Evolutionary conservation across 352 stramenopile species (phyloP).

Genomic region (Globisporangium spiculum): DNA sequence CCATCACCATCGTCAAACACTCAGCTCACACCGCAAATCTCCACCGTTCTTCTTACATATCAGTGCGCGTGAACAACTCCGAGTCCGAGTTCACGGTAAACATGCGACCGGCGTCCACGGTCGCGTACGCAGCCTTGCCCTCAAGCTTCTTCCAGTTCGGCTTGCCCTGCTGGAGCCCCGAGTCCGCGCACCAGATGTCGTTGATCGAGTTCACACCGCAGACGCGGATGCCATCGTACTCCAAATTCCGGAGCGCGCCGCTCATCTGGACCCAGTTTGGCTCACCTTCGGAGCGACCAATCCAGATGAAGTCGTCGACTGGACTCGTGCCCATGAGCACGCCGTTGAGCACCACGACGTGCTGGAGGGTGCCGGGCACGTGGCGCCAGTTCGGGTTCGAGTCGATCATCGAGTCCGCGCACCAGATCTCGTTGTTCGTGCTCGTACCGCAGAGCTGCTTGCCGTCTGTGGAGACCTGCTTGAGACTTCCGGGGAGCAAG

Average conservation of each 20-base stretch:
- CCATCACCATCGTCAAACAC: too few species aligned
- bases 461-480: constrained; percentile 27
- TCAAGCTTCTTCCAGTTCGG: constrained; percentile 12
- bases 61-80: constrained; percentile 11
- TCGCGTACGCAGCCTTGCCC: constrained; percentile 5
- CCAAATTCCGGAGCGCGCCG: constrained; percentile 23
- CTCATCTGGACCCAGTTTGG: constrained; percentile 23
- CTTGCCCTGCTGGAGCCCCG: background rate
- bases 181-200: constrained; percentile 22
- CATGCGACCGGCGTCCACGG: constrained; percentile 5
- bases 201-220: constrained; percentile 20
- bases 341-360: constrained; percentile 18
- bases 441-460: constrained; percentile 27
- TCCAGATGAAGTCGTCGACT: constrained; percentile 20
- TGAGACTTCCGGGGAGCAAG: constrained; percentile 17
- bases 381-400: constrained; percentile 13
- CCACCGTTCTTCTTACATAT: constrained; percentile 3
- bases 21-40: too few species aligned
- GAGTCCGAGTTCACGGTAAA: constrained; percentile 14
- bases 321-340: constrained; percentile 8
- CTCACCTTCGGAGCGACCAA: constrained; percentile 18
- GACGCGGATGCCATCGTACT: constrained; percentile 24
- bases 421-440: constrained; percentile 22
- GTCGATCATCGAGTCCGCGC: constrained; percentile 22
- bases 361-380: background rate